Conservation (phyloP, 495 filamentous ascomycete species). For the Aspergillus asperescens region DNA sequence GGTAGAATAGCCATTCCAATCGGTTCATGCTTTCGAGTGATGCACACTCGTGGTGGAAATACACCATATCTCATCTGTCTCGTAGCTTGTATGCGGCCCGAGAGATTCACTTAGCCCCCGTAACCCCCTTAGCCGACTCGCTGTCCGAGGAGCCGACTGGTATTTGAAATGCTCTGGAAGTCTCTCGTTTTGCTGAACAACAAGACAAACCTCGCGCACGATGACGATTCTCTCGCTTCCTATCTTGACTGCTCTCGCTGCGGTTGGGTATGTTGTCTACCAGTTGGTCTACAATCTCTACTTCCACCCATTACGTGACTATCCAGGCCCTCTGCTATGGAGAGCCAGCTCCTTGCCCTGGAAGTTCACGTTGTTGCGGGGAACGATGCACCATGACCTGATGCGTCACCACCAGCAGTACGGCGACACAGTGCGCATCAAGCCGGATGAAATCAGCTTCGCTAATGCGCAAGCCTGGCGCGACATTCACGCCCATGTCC, state of each 20-base stretch:
- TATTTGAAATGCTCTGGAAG: neutral
- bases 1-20: no score
- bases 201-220: neutral
- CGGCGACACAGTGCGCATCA: neutral
- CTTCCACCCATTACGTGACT: neutral
- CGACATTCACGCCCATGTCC: slow-evolving; percentile 1
- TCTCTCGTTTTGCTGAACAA: neutral
- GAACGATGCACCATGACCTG: neutral
- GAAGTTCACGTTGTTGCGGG: neutral
- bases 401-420: neutral
- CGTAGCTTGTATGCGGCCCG: neutral
- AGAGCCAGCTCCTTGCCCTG: neutral
- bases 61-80: no score
- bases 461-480: neutral
- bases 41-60: no score
- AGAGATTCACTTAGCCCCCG: neutral
- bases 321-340: neutral
- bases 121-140: neutral
- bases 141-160: neutral
- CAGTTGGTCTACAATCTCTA: slow-evolving; percentile 1
- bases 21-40: no score
- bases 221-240: neutral
- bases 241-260: neutral
- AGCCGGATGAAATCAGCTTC: neutral
- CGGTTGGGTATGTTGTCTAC: neutral